Evolutionary conservation across 2,329 filamentous ascomycete genomes (phyloP).

Genomic region (Talaromyces rugulosus): DNA sequence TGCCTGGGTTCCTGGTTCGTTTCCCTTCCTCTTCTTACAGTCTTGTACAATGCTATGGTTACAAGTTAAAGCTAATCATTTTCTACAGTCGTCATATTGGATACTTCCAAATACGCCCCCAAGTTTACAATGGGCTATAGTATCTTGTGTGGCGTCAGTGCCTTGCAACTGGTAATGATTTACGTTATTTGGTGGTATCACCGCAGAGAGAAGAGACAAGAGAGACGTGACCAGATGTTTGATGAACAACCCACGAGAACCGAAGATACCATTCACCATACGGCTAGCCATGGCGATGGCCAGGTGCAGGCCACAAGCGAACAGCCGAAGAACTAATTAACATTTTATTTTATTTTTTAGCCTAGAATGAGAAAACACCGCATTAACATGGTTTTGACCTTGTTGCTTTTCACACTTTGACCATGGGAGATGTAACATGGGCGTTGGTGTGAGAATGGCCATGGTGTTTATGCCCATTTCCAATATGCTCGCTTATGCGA

Average conservation of each 20-base stretch:
- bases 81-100: conserved; percentile 13
- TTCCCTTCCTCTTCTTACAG: not conserved
- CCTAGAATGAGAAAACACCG: not conserved
- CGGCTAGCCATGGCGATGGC: not conserved
- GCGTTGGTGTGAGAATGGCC: conserved; percentile 8
- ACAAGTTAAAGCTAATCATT: not conserved
- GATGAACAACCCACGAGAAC: not conserved
- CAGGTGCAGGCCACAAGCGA: not conserved
- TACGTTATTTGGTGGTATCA: conserved; percentile 17
- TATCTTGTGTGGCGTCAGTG: conserved; percentile 15
- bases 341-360: not conserved
- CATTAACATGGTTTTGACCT: not conserved
- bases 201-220: conserved; percentile 10
- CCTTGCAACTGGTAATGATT: conserved; percentile 16
- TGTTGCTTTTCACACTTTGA: not conserved
- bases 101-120: conserved; percentile 18
- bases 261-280: not conserved
- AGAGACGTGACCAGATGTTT: not conserved
- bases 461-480: conserved; percentile 18
- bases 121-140: conserved; percentile 17
- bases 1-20: conserved; percentile 17
- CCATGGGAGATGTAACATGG: not conserved
- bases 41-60: not conserved
- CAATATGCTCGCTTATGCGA: conserved; percentile 26
- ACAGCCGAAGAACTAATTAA: not conserved